Conservation (phyloP, 495 filamentous ascomycete species). For the Xylaria palmicola region DNA sequence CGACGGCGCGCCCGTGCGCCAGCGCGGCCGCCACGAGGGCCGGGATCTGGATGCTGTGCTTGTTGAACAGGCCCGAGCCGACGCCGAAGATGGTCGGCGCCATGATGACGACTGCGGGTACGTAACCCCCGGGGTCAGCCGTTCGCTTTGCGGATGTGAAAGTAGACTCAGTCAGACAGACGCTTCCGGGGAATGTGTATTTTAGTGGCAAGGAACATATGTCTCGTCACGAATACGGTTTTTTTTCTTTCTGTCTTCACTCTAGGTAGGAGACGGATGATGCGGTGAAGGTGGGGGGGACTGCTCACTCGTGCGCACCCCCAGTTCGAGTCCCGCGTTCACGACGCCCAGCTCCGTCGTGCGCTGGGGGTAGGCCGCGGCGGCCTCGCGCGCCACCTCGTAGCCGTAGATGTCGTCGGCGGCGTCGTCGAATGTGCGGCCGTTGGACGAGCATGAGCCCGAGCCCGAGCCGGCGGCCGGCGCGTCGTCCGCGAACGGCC, state of each 20-base stretch:
- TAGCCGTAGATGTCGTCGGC: conserved; percentile 45
- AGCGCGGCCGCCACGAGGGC: conserved; percentile 26
- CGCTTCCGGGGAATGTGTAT: neutral
- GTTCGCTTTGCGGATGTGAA: neutral
- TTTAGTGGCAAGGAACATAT: neutral
- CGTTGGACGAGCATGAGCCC: conserved; percentile 23
- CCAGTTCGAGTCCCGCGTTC: conserved; percentile 34
- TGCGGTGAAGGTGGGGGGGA: neutral
- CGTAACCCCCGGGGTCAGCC: neutral
- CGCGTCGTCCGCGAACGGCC: conserved; percentile 36
- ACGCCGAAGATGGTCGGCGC: conserved; percentile 49
- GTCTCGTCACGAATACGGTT: no score
- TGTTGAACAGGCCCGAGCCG: conserved; percentile 46
- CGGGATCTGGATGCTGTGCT: conserved; percentile 41
- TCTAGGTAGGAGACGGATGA: no score
- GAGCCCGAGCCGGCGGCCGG: conserved; percentile 25
- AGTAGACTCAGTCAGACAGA: neutral
- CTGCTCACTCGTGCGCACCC: conserved; percentile 37
- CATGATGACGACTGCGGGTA: conserved; percentile 44
- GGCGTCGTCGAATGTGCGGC: conserved; percentile 39
- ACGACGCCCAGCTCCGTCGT: conserved; percentile 48
- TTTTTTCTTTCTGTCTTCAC: no score
- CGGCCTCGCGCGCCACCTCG: conserved; percentile 33
- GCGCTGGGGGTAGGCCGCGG: conserved; percentile 42
- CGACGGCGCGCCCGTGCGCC: conserved; percentile 24